A percentile compares a stretch with the other conserved stretches of the same genome.
Evolutionary conservation across 2,329 filamentous ascomycete species (phyloP).

Genomic region (Colletotrichum karsti): DNA sequence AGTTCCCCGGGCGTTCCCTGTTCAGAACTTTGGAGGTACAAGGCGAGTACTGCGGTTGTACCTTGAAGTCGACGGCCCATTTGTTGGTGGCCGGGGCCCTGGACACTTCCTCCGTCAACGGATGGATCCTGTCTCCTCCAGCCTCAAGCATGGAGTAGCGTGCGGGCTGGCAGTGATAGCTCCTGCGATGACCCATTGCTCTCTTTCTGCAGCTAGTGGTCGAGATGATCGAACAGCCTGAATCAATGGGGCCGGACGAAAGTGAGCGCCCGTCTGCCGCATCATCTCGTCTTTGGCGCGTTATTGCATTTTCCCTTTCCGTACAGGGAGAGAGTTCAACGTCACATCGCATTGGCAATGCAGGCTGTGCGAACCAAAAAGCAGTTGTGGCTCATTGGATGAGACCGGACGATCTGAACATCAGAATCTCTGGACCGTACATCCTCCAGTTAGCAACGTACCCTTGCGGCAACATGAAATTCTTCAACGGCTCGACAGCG

Average conservation of each 20-base stretch:
- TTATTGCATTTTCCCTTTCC: not conserved
- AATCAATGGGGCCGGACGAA: slow-evolving; percentile 1
- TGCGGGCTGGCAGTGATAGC: not conserved
- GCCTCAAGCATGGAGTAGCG: not conserved
- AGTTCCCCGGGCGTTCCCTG: slow-evolving; percentile 7
- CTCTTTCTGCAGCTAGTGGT: slow-evolving; percentile 20
- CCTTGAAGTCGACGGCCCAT: not conserved
- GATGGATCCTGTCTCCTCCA: not conserved
- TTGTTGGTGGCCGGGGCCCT: slow-evolving; percentile 12
- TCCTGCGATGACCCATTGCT: slow-evolving; percentile 6
- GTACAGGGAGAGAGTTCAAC: not conserved
- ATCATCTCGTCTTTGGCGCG: not conserved
- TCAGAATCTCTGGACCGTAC: not conserved
- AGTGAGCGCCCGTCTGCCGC: not conserved
- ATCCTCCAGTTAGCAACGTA: not conserved
- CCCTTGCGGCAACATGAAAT: slow-evolving; percentile 22
- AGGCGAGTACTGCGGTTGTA: slow-evolving; percentile 16
- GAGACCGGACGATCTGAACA: slow-evolving; percentile 7
- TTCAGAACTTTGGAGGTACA: not conserved
- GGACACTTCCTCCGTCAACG: not conserved
- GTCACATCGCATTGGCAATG: not conserved
- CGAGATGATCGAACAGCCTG: slow-evolving; percentile 3
- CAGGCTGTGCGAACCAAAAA: not conserved
- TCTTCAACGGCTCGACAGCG: slow-evolving; percentile 26
- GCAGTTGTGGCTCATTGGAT: not conserved